Evolutionary conservation across 495 filamentous ascomycete species (phyloP).

Genomic region (Delitschia confertaspora): DNA sequence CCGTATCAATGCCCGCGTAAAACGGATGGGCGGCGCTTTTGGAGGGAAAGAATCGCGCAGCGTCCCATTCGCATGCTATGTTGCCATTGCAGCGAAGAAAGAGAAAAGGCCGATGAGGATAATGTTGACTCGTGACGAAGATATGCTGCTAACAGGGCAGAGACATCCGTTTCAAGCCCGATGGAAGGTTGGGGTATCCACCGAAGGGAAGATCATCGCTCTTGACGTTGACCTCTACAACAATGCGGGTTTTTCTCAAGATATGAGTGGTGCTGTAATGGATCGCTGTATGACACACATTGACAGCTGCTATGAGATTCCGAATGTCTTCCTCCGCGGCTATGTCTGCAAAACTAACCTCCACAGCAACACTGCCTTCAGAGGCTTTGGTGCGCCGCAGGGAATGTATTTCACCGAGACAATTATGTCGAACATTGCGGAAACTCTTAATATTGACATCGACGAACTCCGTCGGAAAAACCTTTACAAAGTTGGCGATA

Average conservation of each 20-base stretch:
- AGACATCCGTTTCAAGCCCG: conserved; percentile 36
- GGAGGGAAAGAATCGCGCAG: conserved; percentile 38
- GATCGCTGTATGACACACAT: conserved; percentile 37
- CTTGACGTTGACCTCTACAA: conserved; percentile 37
- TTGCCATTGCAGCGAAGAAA: conserved; percentile 39
- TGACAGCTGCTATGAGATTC: conserved; percentile 37
- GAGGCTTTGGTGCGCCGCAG: conserved; percentile 39
- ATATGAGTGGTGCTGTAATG: conserved; percentile 39
- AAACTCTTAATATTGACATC: conserved; percentile 32
- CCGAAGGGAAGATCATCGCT: conserved; percentile 36
- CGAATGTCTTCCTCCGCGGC: conserved; percentile 35
- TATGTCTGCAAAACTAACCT: conserved; percentile 39
- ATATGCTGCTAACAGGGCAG: conserved; percentile 37
- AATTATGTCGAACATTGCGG: conserved; percentile 36
- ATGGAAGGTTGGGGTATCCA: conserved; percentile 38
- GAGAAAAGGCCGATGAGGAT: conserved; percentile 34
- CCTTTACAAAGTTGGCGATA: conserved; percentile 35
- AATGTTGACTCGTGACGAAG: conserved; percentile 40
- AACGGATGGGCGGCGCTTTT: conserved; percentile 38
- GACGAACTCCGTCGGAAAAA: conserved; percentile 37
- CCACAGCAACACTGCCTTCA: conserved; percentile 40
- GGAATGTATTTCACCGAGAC: conserved; percentile 37
- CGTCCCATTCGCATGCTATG: conserved; percentile 34
- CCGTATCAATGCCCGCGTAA: conserved; percentile 37
- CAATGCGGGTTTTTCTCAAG: conserved; percentile 36